Percentiles rank a stretch among this genome's conserved stretches.
These are phyloP conservation scores for Neonectria coccinea DNA, from an alignment of 2,329 filamentous ascomycete species.

Conservation along the genomic window DNA sequence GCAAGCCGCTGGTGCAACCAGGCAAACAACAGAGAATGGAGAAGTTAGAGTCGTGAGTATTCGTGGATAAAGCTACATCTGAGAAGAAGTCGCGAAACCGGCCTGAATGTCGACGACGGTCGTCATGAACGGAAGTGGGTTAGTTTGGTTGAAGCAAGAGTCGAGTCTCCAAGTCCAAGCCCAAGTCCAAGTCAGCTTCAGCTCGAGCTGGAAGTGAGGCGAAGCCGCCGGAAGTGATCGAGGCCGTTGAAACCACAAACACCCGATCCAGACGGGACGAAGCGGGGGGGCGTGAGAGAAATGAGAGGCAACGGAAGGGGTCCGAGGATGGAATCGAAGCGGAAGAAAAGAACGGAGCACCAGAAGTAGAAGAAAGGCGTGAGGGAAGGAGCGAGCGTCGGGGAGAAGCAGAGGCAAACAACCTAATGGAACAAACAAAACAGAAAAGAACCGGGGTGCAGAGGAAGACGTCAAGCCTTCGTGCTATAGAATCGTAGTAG, in stretches of 20 bases:
- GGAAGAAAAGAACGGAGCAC: not conserved
- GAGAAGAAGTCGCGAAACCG: slow-evolving; percentile 14
- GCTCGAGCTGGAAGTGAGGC: slow-evolving; percentile 8
- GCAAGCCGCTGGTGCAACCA: slow-evolving; percentile 29
- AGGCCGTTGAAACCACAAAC: slow-evolving; percentile 38
- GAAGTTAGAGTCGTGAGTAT: slow-evolving; percentile 15
- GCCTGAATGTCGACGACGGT: slow-evolving; percentile 17
- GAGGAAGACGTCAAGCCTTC: slow-evolving; percentile 30
- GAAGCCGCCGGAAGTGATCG: slow-evolving; percentile 27
- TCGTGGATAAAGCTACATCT: slow-evolving; percentile 18
- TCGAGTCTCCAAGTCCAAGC: not conserved
- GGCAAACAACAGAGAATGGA: slow-evolving; percentile 20
- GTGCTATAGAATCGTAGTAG: slow-evolving; percentile 19
- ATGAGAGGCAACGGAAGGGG: slow-evolving; percentile 28
- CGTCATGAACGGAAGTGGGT: slow-evolving; percentile 10
- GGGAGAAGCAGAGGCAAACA: slow-evolving; percentile 14
- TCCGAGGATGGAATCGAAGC: slow-evolving; percentile 21
- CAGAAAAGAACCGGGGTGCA: slow-evolving; percentile 21
- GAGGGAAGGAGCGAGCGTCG: not conserved
- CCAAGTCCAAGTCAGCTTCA: slow-evolving; percentile 4
- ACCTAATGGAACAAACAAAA: slow-evolving; percentile 4
- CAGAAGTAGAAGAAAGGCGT: slow-evolving; percentile 10
- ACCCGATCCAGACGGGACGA: slow-evolving; percentile 4
- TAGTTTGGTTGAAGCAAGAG: slow-evolving; percentile 5
- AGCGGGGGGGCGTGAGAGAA: slow-evolving; percentile 2